Base-by-base conservation (phyloP, 148 eudicot species). In the Heliamphora exappendiculata region DNA sequence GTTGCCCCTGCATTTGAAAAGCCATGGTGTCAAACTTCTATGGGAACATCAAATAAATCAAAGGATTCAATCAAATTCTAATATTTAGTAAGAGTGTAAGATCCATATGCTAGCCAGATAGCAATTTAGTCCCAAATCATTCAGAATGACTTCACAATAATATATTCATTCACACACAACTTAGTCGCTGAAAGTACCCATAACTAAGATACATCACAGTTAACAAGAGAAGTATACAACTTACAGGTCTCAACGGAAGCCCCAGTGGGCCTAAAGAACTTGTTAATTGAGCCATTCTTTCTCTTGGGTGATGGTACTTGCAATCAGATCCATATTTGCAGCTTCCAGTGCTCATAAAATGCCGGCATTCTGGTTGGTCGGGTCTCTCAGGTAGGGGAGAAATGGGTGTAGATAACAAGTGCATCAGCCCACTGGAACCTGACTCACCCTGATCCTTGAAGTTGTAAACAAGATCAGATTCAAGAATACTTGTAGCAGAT, bases 281-380 rank as follows among this genome's bases (percentile, higher is more conserved):
- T 45, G 83, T 49, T 8, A 74, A 67, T 51, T 85, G 83, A 57
- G 82, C 75, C 33, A 81, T 58, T 84, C 82, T 84, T 60, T 87
- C 94, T 65, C 84, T 83, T 49, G 97, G 97, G 76, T 92, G 97
- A 72, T 90, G 85, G 60, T 79, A 92, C 81, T 87, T 90, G 88
- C 97, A 92, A 59, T 85, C 88, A 67, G 87, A 75, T 63, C 94
- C 97, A 73, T 85, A 92, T 84, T 85, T 90, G 84, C 97, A 92
- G 77, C 68, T 76, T 11, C 97, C 95, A 26, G 87, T 85, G 81
- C 82, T 88, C 90, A 89, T 87, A 78, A 87, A 92, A 78, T 86
- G 82, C 16, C 88, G 89, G 79, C 94, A 90, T 77, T 87, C 91
- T 42, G 93, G 94, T 78, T 86, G 87, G 70, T 84, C 90, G 31